Base-by-base conservation (phyloP, 371 early-diverging fungal genomes). In the Funneliformis caledonium region DNA sequence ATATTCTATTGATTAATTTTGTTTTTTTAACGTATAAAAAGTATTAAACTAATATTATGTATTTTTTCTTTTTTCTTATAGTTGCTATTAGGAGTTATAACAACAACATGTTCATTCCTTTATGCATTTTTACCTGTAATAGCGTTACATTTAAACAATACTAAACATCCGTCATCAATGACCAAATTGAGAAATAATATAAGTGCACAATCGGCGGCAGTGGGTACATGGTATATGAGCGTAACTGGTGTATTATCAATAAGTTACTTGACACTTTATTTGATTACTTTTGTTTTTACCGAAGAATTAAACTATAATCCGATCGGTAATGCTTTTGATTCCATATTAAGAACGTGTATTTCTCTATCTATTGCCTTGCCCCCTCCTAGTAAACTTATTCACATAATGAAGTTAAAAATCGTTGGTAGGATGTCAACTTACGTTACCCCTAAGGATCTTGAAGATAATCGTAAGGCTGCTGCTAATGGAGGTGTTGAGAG, bases 201-300 rank as follows among this genome's bases (percentile, higher is more conserved):
- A 64, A 78, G 67, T 50, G 67, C 78, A 2, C 47, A 67, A 78
- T 67, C 64, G 0, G 78, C 68, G 0, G 65, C 78, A 12, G 61
- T 67, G 12, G 78, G 78, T 33, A 52, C 78, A 26, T 78, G 78
- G 78, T 78, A 67, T 22, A 50, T 78, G 67, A 48, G 52, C 11
- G 50, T 61, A 65, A 47, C 42, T 7, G 64, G 78, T 8, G 52
- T 61, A 26, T 48, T 78, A n/a, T 78, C 68, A n/a, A 52, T 78
- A n/a, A 9, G 65, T n/a, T 78, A 64, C 52, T 48, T 78, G 19
- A 59, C 19, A 14, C 48, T 67, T 33, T 78, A 78, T 67, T 22
- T 78, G 4, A n/a, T 76, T 2, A 33, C n/a, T 26, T 76, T 76
- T 72, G 48, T 16, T 50, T 33, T 72, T 7, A 52, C 16, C 11